phyloP scores from a whole-genome alignment of 768 basidiomycete species.

The Leccinum uliginosum region DNA sequence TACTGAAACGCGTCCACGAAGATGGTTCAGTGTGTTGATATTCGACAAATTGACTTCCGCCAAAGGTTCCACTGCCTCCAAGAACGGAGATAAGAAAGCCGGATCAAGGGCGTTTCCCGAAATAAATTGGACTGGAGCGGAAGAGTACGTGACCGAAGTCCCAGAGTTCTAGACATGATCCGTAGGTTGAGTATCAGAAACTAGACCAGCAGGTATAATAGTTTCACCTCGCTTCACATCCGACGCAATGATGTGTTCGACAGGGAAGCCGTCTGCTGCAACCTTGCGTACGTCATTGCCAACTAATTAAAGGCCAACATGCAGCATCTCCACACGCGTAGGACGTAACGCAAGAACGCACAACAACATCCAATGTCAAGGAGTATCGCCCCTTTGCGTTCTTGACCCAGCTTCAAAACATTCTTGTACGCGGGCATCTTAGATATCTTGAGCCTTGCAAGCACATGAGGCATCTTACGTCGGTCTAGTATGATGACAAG shows the following conservation, averaged over 20 bases:
- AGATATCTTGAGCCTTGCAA: constrained; percentile 19
- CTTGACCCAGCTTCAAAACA: constrained; percentile 34
- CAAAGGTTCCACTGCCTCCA: constrained; percentile 15
- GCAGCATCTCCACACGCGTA: neutral
- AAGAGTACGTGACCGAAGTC: constrained; percentile 60
- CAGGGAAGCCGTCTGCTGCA: constrained; percentile 40
- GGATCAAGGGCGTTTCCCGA: constrained; percentile 52
- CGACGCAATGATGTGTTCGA: constrained; percentile 33
- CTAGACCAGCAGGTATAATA: neutral
- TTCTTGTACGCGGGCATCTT: constrained; percentile 18
- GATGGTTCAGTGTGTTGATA: constrained; percentile 40
- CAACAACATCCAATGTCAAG: constrained; percentile 46
- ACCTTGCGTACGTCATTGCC: constrained; percentile 40
- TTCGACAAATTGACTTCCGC: constrained; percentile 23
- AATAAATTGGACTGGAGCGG: constrained; percentile 48
- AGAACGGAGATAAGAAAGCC: constrained; percentile 33
- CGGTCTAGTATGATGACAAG: neutral
- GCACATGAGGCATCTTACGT: neutral
- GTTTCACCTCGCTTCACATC: constrained; percentile 36
- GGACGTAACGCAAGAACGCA: constrained; percentile 16
- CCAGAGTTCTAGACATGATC: constrained; percentile 47
- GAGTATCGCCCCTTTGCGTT: constrained; percentile 34
- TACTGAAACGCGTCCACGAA: constrained; percentile 43
- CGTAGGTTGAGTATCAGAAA: neutral
- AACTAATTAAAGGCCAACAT: constrained; percentile 24